Conservation (phyloP, 2,329 filamentous ascomycete genomes). For the Colletotrichum camelliae region DNA sequence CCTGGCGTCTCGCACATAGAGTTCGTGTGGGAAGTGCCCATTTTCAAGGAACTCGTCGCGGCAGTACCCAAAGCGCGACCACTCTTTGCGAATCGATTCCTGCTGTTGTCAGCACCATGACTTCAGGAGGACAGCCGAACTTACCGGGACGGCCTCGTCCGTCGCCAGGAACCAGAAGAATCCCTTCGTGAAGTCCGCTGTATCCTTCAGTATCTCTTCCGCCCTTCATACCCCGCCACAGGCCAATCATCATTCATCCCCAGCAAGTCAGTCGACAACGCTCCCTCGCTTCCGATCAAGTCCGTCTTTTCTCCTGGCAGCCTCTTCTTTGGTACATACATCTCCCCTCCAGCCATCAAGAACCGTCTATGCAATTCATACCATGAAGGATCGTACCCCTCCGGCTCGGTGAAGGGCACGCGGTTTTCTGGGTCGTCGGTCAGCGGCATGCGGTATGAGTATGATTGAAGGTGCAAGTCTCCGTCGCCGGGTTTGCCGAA, state of each 20-base stretch:
- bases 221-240: slow-evolving; percentile 6
- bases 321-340: slow-evolving; percentile 17
- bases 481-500: slow-evolving; percentile 22
- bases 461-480: slow-evolving; percentile 25
- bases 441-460: slow-evolving; percentile 25
- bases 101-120: neutral
- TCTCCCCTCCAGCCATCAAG: slow-evolving; percentile 1
- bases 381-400: slow-evolving; percentile 23
- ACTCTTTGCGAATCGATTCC: slow-evolving; percentile 20
- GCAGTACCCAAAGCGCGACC: slow-evolving; percentile 27
- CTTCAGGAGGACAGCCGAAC: neutral
- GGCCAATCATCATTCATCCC: slow-evolving; percentile 26
- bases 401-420: slow-evolving; percentile 21
- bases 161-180: slow-evolving; percentile 25
- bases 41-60: slow-evolving; percentile 31
- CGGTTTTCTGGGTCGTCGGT: slow-evolving; percentile 18
- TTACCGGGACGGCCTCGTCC: slow-evolving; percentile 15
- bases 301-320: slow-evolving; percentile 23
- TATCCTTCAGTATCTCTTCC: slow-evolving; percentile 14
- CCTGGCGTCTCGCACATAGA: slow-evolving; percentile 33
- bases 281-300: slow-evolving; percentile 22
- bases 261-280: slow-evolving; percentile 27
- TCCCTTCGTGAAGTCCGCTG: slow-evolving; percentile 22
- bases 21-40: slow-evolving; percentile 28
- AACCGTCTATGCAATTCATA: slow-evolving; percentile 22